Conservation (phyloP, 2,329 filamentous ascomycete species). For the Pseudogymnoascus destructans region DNA sequence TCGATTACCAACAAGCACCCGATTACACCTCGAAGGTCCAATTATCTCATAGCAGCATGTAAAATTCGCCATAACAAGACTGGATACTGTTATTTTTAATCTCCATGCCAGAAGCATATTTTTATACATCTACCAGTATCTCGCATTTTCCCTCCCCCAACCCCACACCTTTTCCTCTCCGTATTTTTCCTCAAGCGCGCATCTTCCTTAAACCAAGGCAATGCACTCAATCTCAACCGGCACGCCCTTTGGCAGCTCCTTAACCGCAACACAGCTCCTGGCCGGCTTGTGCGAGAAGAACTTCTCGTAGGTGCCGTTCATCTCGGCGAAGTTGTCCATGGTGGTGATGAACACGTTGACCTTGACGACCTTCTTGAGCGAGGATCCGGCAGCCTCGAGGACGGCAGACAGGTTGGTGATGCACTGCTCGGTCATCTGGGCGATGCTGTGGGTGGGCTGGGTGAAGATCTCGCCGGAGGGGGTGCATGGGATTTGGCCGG, state of each 20-base stretch:
- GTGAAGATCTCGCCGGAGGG: slow-evolving; percentile 23
- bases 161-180: neutral
- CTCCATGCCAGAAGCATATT: neutral
- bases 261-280: slow-evolving; percentile 83
- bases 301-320: slow-evolving; percentile 77
- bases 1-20: neutral
- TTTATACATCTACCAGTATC: neutral
- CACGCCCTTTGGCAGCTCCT: slow-evolving; percentile 76
- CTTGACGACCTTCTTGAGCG: slow-evolving; percentile 75
- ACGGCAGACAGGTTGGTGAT: slow-evolving; percentile 78
- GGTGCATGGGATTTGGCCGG: slow-evolving; percentile 34
- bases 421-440: slow-evolving; percentile 51
- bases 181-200: no score
- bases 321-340: slow-evolving; percentile 76
- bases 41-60: neutral
- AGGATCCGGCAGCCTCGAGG: slow-evolving; percentile 68
- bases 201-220: slow-evolving; percentile 44
- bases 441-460: slow-evolving; percentile 43
- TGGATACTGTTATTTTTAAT: neutral
- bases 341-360: slow-evolving; percentile 82
- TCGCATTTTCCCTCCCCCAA: neutral
- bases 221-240: slow-evolving; percentile 89
- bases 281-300: slow-evolving; percentile 78
- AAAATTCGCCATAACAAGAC: neutral
- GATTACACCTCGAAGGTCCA: neutral